These are phyloP conservation scores for Diaporthe vexans DNA, from an alignment of 2,329 filamentous ascomycete species.

Conservation along the genomic window DNA sequence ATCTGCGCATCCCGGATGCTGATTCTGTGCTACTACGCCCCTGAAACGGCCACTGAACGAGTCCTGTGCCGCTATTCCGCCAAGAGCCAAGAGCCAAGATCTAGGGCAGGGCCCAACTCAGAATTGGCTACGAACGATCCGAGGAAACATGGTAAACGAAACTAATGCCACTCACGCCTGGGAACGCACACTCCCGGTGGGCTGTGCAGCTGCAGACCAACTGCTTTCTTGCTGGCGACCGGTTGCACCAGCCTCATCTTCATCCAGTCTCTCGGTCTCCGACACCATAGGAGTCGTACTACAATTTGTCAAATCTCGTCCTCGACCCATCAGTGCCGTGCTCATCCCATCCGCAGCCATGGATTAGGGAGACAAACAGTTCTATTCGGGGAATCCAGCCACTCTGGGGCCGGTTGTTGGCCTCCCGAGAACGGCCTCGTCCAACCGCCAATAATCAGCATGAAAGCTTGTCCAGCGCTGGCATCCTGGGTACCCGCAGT, in stretches of 20 bases:
- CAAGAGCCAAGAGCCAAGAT: slow-evolving; percentile 9
- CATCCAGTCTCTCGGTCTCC: slow-evolving; percentile 27
- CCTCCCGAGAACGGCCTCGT: slow-evolving; percentile 21
- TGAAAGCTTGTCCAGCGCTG: slow-evolving; percentile 17
- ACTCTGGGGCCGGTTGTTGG: slow-evolving; percentile 7
- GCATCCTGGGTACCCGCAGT: slow-evolving; percentile 9
- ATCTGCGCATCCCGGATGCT: slow-evolving; percentile 27
- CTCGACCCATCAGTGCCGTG: slow-evolving; percentile 25
- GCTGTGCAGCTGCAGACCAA: slow-evolving; percentile 15
- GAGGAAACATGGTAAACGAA: slow-evolving; percentile 29
- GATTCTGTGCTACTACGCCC: not conserved
- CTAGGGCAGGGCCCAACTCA: slow-evolving; percentile 9
- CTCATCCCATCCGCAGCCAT: not conserved
- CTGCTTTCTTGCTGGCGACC: not conserved
- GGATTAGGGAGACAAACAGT: not conserved
- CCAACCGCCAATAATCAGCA: not conserved
- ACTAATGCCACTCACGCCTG: slow-evolving; percentile 6
- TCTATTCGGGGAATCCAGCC: not conserved
- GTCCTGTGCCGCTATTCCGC: slow-evolving; percentile 18
- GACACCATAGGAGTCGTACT: slow-evolving; percentile 22
- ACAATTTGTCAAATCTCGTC: slow-evolving; percentile 25
- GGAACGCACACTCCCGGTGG: slow-evolving; percentile 1
- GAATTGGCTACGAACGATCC: slow-evolving; percentile 23
- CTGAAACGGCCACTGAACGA: slow-evolving; percentile 36
- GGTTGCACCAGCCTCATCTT: slow-evolving; percentile 28